A percentile compares a stretch with the other conserved stretches of the same genome.
phyloP scores from a whole-genome alignment of 78 protist genomes.

The Bodo saltans region DNA sequence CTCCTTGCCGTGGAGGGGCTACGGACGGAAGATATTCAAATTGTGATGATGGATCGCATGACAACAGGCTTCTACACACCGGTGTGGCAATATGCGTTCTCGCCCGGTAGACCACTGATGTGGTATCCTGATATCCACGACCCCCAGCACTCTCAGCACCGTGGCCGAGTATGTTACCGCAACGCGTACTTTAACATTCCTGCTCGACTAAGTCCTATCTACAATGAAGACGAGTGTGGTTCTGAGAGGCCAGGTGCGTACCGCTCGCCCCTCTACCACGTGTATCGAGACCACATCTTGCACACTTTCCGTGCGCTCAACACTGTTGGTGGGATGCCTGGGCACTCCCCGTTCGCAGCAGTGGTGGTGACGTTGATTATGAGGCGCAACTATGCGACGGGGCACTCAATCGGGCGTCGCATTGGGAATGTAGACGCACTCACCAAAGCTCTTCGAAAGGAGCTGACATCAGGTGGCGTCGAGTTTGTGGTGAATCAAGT shows the following conservation, averaged over 20 bases:
- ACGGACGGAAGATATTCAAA: background rate
- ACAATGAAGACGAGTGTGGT: slow-evolving; percentile 5
- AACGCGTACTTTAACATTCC: slow-evolving; percentile 17
- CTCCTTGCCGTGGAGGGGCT: background rate
- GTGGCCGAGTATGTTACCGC: slow-evolving; percentile 16
- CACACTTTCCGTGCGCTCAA: background rate
- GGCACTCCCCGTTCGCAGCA: background rate
- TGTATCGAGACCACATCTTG: background rate
- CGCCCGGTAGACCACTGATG: background rate
- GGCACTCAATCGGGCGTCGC: slow-evolving; percentile 24
- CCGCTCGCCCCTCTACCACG: background rate
- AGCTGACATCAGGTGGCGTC: background rate
- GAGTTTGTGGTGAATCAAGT: background rate
- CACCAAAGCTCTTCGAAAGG: background rate
- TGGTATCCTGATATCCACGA: slow-evolving; percentile 18
- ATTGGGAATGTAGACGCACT: slow-evolving; percentile 11
- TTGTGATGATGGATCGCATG: slow-evolving; percentile 27
- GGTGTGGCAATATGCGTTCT: slow-evolving; percentile 13
- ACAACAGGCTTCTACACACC: slow-evolving; percentile 23
- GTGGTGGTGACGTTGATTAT: slow-evolving; percentile 10
- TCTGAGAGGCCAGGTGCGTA: too few relatives aligned
- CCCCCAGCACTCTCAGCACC: background rate
- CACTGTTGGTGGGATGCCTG: background rate
- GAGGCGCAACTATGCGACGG: slow-evolving; percentile 16
- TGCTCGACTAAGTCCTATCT: slow-evolving; percentile 8